Evolutionary conservation across 805 yeast species (phyloP).

Genomic region (Candida insectorum): DNA sequence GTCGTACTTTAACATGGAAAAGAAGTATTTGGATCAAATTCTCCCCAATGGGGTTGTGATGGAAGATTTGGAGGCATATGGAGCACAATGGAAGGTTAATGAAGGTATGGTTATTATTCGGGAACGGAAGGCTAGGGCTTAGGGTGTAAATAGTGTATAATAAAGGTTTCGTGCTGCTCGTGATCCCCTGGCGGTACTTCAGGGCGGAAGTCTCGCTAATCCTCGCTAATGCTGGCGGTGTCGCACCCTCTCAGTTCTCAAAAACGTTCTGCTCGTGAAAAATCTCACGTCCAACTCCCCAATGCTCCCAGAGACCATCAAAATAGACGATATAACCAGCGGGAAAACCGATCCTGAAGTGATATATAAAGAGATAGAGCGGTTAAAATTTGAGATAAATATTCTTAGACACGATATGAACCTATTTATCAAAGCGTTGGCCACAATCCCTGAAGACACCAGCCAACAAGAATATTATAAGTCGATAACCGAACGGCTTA

Average conservation of each 20-base stretch:
- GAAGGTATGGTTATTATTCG: constrained; percentile 24
- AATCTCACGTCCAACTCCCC: no score
- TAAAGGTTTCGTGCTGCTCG: no score
- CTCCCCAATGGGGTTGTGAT: constrained; percentile 26
- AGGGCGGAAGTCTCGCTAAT: no score
- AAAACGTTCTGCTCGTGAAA: no score
- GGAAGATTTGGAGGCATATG: constrained; percentile 17
- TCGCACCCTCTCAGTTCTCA: no score
- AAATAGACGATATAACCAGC: constrained; percentile 43
- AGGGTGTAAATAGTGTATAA: neutral
- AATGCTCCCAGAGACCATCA: constrained; percentile 31
- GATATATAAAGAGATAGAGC: constrained; percentile 42
- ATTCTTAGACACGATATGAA: constrained; percentile 41
- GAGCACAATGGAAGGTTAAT: constrained; percentile 29
- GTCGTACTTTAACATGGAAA: constrained; percentile 37
- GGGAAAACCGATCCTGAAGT: constrained; percentile 37
- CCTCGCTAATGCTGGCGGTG: no score
- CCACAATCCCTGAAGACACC: constrained; percentile 27
- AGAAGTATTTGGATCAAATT: constrained; percentile 8
- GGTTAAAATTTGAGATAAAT: constrained; percentile 41
- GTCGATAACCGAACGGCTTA: constrained; percentile 32
- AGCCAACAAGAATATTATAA: constrained; percentile 37
- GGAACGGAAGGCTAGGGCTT: constrained; percentile 9
- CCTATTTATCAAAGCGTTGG: constrained; percentile 33
- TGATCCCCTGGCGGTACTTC: no score